Percentiles rank a stretch among this genome's conserved stretches.
Conservation (phyloP, 1,139 yeast species). For the Pichia sp. region DNA sequence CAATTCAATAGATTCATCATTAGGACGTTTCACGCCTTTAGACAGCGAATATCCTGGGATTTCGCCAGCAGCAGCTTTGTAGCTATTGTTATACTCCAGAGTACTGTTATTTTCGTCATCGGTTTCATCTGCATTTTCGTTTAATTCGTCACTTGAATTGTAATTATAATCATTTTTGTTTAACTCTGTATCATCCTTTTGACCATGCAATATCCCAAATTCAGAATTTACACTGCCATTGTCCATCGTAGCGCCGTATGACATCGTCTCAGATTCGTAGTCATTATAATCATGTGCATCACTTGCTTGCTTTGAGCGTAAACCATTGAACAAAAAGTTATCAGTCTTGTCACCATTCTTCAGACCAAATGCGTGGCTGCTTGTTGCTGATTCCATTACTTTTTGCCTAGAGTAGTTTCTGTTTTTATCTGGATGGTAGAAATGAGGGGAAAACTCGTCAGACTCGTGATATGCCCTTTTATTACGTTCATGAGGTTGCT, state of each 20-base stretch:
- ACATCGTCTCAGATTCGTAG: background rate
- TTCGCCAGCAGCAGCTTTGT: background rate
- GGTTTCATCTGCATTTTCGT: background rate
- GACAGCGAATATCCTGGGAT: background rate
- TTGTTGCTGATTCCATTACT: constrained; percentile 12
- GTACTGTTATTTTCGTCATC: background rate
- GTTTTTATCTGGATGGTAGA: constrained; percentile 9
- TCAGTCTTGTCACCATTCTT: background rate
- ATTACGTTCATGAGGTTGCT: background rate
- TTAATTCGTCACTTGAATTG: background rate
- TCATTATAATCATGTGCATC: constrained; percentile 7
- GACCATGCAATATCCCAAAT: background rate
- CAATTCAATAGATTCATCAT: constrained; percentile 14
- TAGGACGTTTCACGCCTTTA: constrained; percentile 11
- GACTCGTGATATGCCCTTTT: constrained; percentile 1
- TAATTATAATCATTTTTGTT: background rate
- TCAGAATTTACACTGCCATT: background rate
- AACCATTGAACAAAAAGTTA: background rate
- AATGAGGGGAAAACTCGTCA: constrained; percentile 7
- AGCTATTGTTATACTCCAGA: background rate
- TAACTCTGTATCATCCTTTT: background rate
- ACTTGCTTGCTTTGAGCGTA: background rate
- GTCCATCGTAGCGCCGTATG: background rate
- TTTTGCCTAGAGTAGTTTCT: constrained; percentile 10
- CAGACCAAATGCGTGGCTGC: background rate